Evolutionary conservation across 2,329 filamentous ascomycete species (phyloP).

Genomic region (Talaromyces funiculosus): DNA sequence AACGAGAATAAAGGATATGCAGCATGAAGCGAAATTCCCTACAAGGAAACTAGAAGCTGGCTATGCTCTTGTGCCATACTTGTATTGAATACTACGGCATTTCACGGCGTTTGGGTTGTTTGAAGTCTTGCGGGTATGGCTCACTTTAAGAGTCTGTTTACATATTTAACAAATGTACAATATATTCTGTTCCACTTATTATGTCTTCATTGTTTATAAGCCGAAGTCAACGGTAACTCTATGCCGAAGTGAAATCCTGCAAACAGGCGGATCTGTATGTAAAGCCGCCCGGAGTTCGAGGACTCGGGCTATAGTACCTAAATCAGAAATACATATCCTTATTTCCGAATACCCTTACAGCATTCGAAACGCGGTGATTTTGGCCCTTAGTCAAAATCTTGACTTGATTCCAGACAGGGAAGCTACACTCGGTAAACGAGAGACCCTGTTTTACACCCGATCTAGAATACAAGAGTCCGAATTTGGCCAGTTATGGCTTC

Average conservation of each 20-base stretch:
- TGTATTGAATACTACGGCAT: conserved; percentile 2
- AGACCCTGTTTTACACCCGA: neutral
- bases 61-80: neutral
- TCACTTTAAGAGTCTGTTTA: neutral
- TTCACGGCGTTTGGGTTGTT: conserved; percentile 6
- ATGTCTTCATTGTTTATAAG: no score
- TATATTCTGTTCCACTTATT: neutral
- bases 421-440: neutral
- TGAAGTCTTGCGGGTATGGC: neutral
- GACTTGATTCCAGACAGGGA: neutral
- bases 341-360: neutral
- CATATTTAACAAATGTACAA: conserved; percentile 2
- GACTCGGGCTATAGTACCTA: neutral
- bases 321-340: neutral
- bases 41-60: neutral
- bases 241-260: no score
- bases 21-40: neutral
- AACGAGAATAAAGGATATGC: neutral
- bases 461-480: neutral
- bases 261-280: neutral
- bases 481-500: neutral
- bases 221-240: no score
- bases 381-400: neutral
- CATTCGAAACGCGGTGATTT: neutral
- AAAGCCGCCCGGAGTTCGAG: neutral